phyloP scores from a whole-genome alignment of 345 rosid genomes.

The Lepidium africanum region DNA sequence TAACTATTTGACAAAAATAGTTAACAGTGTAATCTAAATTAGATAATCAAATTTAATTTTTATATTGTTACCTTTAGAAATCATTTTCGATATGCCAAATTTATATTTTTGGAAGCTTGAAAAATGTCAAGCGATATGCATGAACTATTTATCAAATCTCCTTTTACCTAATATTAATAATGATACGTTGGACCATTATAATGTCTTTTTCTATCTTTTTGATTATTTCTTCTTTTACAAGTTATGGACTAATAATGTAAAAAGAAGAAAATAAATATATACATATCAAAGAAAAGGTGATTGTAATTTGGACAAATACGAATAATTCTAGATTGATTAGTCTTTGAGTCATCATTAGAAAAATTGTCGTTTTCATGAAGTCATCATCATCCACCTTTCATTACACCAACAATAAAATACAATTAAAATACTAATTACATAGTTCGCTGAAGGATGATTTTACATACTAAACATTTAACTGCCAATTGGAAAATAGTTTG shows the following conservation, averaged over 20 bases:
- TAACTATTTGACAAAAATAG: no score
- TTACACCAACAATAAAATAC: background rate
- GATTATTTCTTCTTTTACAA: constrained; percentile 17
- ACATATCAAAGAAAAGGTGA: background rate
- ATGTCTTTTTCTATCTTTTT: constrained; percentile 19
- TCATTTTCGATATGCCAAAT: background rate
- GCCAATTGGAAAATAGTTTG: background rate
- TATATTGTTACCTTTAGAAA: no score
- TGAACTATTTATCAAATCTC: constrained; percentile 9
- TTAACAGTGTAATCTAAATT: no score
- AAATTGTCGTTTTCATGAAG: background rate
- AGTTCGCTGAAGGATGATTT: background rate
- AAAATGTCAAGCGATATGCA: background rate
- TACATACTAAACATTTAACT: background rate
- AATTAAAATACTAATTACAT: background rate
- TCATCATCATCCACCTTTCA: background rate
- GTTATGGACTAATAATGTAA: background rate
- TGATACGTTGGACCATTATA: constrained; percentile 20
- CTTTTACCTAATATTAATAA: constrained; percentile 14
- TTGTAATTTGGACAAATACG: background rate
- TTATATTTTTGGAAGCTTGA: background rate
- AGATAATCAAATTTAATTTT: no score
- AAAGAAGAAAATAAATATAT: background rate
- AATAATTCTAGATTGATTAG: background rate
- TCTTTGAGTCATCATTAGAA: background rate